These are phyloP conservation scores for Salix udensis DNA, from an alignment of 345 rosid genomes.

Conservation along the genomic window DNA sequence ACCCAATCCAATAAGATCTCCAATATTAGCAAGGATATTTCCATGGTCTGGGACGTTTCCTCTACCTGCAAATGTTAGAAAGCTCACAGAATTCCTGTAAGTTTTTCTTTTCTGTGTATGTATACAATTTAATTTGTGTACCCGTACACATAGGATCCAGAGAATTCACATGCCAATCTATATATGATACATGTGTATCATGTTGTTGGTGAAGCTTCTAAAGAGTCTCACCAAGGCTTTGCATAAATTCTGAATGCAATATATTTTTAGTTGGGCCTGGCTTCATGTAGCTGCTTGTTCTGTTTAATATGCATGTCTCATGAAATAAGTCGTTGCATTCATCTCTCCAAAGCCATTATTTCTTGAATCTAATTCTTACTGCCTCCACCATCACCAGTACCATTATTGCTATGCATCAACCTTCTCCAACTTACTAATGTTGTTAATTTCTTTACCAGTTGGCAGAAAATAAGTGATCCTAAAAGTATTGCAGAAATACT, in stretches of 20 bases:
- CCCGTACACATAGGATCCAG: neutral
- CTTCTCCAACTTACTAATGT: neutral
- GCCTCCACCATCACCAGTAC: neutral
- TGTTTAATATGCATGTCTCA: neutral
- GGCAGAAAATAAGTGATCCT: slow-evolving; percentile 93
- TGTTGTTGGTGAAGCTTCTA: neutral
- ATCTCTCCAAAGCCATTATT: neutral
- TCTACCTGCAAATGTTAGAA: slow-evolving; percentile 71
- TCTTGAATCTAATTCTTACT: neutral
- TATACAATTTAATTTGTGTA: neutral
- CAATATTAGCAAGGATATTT: slow-evolving; percentile 61
- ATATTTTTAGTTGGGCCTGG: neutral
- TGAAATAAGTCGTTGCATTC: neutral
- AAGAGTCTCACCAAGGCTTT: neutral
- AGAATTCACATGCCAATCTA: neutral
- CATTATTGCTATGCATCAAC: neutral
- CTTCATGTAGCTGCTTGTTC: neutral
- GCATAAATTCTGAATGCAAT: neutral
- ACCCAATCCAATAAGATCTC: slow-evolving; percentile 77
- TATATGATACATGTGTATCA: neutral
- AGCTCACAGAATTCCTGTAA: slow-evolving; percentile 68
- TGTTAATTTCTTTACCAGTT: slow-evolving; percentile 34
- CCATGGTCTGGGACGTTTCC: slow-evolving; percentile 95
- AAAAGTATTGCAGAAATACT: slow-evolving; percentile 75
- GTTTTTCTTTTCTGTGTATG: slow-evolving; percentile 14